Evolutionary conservation across 2,329 filamentous ascomycete species (phyloP).

Genomic region (Neopestalotiopsis clavispora): DNA sequence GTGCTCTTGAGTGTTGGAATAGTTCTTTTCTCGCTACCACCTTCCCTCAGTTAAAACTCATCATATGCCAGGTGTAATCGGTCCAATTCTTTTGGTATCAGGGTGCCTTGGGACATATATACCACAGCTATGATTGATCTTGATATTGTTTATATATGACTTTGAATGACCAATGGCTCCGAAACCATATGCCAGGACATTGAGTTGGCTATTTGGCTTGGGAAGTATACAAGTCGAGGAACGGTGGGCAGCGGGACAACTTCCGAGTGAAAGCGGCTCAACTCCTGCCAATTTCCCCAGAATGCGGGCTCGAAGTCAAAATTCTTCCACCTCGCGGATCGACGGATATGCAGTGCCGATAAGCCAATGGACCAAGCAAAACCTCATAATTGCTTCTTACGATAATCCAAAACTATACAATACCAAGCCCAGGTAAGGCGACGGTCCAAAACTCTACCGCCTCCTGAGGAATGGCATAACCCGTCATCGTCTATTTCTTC

Average conservation of each 20-base stretch:
- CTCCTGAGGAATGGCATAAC: background rate
- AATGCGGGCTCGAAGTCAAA: background rate
- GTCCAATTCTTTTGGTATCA: no score
- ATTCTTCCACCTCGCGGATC: background rate
- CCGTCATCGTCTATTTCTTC: background rate
- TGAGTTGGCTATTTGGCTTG: background rate
- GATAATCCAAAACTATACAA: background rate
- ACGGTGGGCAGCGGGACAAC: background rate
- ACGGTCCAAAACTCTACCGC: background rate
- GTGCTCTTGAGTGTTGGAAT: background rate
- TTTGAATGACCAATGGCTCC: no score
- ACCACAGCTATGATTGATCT: no score
- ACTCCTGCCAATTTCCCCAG: background rate
- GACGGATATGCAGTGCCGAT: background rate
- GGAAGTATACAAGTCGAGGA: background rate
- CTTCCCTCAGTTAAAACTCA: background rate
- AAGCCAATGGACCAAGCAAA: background rate
- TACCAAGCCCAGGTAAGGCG: background rate
- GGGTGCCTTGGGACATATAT: no score
- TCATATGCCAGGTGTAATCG: background rate
- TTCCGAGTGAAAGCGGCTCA: background rate
- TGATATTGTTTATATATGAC: no score
- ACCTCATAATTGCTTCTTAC: background rate
- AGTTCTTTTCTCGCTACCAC: background rate
- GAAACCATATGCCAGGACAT: background rate